A percentile compares a stretch with the other conserved stretches of the same genome.
Evolutionary conservation across 352 stramenopile genomes (phyloP).

Genomic region (Pythium monospermum): DNA sequence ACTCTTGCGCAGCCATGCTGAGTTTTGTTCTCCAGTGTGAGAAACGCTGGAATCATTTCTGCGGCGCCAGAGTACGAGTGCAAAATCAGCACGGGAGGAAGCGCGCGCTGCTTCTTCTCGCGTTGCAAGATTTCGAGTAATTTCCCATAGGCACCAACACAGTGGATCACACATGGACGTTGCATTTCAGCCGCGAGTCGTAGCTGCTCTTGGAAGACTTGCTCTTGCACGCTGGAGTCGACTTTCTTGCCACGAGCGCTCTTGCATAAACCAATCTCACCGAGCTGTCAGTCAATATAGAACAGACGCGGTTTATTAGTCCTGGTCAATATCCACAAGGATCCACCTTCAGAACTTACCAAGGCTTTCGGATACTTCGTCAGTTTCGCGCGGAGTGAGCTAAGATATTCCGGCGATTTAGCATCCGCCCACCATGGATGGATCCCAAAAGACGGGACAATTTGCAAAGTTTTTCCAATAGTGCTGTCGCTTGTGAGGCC

Average conservation of each 20-base stretch:
- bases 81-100: constrained; percentile 53
- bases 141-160: constrained; percentile 65
- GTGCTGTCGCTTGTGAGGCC: constrained; percentile 12
- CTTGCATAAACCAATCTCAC: constrained; percentile 80
- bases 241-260: constrained; percentile 45
- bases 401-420: constrained; percentile 24
- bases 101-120: constrained; percentile 4
- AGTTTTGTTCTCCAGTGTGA: constrained; percentile 29
- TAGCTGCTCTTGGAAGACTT: constrained; percentile 48
- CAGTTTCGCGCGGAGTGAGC: constrained; percentile 31
- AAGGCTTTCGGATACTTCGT: constrained; percentile 33
- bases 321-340: neutral
- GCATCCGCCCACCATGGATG: constrained; percentile 72
- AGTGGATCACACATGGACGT: constrained; percentile 65
- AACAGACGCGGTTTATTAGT: neutral
- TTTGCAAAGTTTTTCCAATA: constrained; percentile 5
- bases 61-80: constrained; percentile 62
- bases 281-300: constrained; percentile 32
- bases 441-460: constrained; percentile 60
- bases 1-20: constrained; percentile 24
- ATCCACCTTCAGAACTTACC: constrained; percentile 26
- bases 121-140: constrained; percentile 50
- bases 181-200: constrained; percentile 40
- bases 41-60: constrained; percentile 51
- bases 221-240: constrained; percentile 36